Evolutionary conservation across 495 filamentous ascomycete genomes (phyloP).

Genomic region (Lepraria neglecta): DNA sequence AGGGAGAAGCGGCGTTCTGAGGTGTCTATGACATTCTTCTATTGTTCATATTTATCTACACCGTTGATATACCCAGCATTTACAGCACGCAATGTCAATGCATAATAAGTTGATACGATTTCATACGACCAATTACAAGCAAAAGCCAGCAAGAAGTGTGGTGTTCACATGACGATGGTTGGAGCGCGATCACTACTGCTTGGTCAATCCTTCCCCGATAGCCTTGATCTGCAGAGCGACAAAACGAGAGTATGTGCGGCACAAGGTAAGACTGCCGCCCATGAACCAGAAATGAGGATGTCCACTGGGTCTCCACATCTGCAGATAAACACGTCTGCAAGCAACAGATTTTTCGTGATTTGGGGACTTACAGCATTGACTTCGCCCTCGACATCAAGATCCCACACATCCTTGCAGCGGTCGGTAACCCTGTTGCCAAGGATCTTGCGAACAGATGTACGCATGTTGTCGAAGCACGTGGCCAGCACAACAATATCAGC

Average conservation of each 20-base stretch:
- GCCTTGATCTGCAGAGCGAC: not conserved
- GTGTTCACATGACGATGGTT: not conserved
- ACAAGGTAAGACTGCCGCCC: not conserved
- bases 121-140: not conserved
- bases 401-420: not conserved
- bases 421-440: not conserved
- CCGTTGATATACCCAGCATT: no score
- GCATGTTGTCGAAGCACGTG: not conserved
- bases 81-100: no score
- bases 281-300: not conserved
- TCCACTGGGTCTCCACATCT: not conserved
- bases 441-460: not conserved
- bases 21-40: no score
- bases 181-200: not conserved
- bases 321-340: not conserved
- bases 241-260: not conserved
- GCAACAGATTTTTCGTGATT: not conserved
- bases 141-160: not conserved
- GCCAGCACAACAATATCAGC: not conserved
- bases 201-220: not conserved
- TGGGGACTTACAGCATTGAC: not conserved
- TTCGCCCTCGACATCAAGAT: not conserved
- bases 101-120: not conserved
- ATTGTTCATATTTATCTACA: no score
- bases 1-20: no score